Evolutionary conservation across 1,284 basidiomycete genomes (phyloP).

Genomic region (Mycosarcoma mackinlayi): DNA sequence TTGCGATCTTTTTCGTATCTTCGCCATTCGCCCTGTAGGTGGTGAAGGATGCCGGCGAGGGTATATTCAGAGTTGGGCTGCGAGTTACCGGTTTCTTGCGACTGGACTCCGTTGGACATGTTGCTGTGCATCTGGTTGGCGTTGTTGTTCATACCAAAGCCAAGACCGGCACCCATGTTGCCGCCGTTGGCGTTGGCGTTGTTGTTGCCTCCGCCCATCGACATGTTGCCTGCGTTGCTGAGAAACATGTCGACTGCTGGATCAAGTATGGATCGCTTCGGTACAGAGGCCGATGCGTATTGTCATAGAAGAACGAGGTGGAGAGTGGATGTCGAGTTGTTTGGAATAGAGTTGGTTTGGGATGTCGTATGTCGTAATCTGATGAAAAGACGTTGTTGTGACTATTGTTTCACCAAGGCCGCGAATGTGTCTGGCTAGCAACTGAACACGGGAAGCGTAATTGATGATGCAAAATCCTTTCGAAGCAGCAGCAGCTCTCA

Average conservation of each 20-base stretch:
- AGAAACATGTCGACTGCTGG: constrained; percentile 34
- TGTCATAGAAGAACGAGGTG: constrained; percentile 9
- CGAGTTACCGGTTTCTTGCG: constrained; percentile 42
- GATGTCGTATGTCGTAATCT: too few species aligned
- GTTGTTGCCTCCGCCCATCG: constrained; percentile 31
- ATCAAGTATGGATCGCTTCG: not conserved
- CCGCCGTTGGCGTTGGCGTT: constrained; percentile 34
- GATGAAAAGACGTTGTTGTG: too few species aligned
- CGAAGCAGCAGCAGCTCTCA: too few species aligned
- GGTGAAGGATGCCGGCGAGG: constrained; percentile 93
- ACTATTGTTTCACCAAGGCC: too few species aligned
- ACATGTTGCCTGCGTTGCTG: constrained; percentile 48
- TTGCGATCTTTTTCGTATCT: constrained; percentile 92
- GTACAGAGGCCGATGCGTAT: not conserved
- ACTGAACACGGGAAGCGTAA: too few species aligned
- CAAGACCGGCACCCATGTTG: constrained; percentile 36
- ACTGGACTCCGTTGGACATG: constrained; percentile 48
- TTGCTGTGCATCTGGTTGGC: constrained; percentile 43
- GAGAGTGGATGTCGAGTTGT: not conserved
- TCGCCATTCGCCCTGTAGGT: constrained; percentile 97
- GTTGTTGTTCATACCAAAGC: constrained; percentile 43
- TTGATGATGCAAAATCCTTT: too few species aligned
- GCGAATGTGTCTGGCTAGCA: too few species aligned
- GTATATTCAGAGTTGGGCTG: constrained; percentile 70
- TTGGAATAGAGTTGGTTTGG: too few species aligned